phyloP scores from a whole-genome alignment of 495 filamentous ascomycete species.

The Penicillium herquei region DNA sequence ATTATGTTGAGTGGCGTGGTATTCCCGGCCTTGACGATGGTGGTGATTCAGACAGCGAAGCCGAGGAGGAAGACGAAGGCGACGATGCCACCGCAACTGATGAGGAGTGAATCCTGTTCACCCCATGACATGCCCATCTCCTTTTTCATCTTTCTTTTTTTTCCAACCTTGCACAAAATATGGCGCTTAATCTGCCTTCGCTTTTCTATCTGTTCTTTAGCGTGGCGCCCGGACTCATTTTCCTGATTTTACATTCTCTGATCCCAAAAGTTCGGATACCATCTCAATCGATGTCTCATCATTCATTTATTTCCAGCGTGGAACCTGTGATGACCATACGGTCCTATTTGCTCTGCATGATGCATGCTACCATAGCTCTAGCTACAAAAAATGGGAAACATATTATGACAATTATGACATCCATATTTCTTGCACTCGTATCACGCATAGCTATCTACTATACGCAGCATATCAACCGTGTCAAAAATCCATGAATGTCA shows the following conservation, averaged over 20 bases:
- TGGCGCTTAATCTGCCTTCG: conserved; percentile 4
- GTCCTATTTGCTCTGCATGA: conserved; percentile 4
- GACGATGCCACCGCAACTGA: conserved; percentile 38
- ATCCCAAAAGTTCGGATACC: conserved; percentile 24
- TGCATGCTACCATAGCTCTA: conserved; percentile 7
- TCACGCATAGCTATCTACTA: too few species aligned
- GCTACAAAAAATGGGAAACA: conserved; percentile 16
- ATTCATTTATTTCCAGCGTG: conserved; percentile 1
- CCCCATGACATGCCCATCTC: neutral
- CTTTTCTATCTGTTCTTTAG: conserved; percentile 19
- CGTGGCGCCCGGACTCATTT: conserved; percentile 21
- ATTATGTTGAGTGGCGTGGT: conserved; percentile 81
- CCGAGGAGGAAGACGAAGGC: conserved; percentile 30
- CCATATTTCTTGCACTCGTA: neutral
- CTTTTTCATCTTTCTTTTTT: neutral
- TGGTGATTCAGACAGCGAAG: conserved; percentile 50
- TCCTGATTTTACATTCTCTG: conserved; percentile 10
- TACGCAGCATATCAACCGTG: too few species aligned
- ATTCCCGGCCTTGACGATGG: conserved; percentile 70
- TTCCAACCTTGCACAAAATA: neutral
- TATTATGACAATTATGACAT: conserved; percentile 1
- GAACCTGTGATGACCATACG: neutral
- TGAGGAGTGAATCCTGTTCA: conserved; percentile 26
- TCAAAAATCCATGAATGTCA: too few species aligned
- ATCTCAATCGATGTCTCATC: conserved; percentile 14